Evolutionary conservation across 2,329 filamentous ascomycete species (phyloP).

Genomic region (Beauveria australis): DNA sequence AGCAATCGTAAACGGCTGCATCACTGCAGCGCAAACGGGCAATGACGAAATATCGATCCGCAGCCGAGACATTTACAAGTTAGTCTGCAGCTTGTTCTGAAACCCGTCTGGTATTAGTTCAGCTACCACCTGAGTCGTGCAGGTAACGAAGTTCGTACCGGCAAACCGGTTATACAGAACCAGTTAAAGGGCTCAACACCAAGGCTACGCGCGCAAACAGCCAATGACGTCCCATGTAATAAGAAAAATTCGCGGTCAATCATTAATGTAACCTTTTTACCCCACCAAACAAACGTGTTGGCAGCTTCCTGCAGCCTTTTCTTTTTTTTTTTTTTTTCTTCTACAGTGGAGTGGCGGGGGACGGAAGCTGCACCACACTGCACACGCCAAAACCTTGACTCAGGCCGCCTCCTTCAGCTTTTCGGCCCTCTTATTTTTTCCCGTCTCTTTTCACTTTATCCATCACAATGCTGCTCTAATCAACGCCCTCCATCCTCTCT

Average conservation of each 20-base stretch:
- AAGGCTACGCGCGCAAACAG: not conserved
- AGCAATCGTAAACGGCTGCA: too few relatives aligned
- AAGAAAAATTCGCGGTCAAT: not conserved
- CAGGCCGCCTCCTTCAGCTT: not conserved
- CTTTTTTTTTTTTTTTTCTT: not conserved
- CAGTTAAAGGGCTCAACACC: not conserved
- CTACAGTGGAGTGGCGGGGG: conserved; percentile 3
- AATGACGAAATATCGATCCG: too few relatives aligned
- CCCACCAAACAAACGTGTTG: not conserved
- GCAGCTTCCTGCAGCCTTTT: not conserved
- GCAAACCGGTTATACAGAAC: too few relatives aligned
- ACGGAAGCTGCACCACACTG: not conserved
- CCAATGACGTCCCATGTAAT: not conserved
- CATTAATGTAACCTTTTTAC: not conserved
- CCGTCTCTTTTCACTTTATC: not conserved
- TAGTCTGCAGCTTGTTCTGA: too few relatives aligned
- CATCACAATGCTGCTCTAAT: conserved; percentile 11
- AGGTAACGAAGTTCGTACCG: too few relatives aligned
- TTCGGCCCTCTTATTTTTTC: not conserved
- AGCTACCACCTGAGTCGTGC: too few relatives aligned
- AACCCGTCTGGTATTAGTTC: too few relatives aligned
- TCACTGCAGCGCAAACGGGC: too few relatives aligned
- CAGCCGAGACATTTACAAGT: too few relatives aligned
- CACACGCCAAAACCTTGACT: conserved; percentile 1
- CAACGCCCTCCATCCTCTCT: not conserved